Evolutionary conservation across 495 filamentous ascomycete genomes (phyloP).

Genomic region (Penicillium antarcticum): DNA sequence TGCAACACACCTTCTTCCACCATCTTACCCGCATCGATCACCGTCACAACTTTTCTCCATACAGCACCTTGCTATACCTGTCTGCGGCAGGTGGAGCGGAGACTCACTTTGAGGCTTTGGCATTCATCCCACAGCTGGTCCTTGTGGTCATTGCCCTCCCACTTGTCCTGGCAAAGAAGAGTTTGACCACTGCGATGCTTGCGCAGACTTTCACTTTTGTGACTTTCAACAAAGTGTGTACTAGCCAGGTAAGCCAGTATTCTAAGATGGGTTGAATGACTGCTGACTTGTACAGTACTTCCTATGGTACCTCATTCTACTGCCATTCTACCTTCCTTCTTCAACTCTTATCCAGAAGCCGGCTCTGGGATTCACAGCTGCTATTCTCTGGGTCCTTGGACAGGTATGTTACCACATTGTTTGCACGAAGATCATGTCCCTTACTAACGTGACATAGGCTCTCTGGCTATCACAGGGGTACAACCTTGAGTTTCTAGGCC

Average conservation of each 20-base stretch:
- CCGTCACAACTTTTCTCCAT: constrained; percentile 96
- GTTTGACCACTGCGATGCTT: constrained; percentile 84
- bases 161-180: constrained; percentile 73
- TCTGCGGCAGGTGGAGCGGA: constrained; percentile 55
- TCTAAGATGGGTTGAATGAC: not conserved
- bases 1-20: constrained; percentile 87
- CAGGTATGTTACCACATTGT: constrained; percentile 43
- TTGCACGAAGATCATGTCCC: not conserved
- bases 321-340: constrained; percentile 83
- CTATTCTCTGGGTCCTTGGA: constrained; percentile 66
- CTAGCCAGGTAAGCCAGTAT: constrained; percentile 69
- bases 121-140: constrained; percentile 83
- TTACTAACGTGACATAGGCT: constrained; percentile 41
- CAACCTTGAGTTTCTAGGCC: constrained; percentile 80
- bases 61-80: constrained; percentile 88
- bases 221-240: constrained; percentile 97
- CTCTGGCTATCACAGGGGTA: constrained; percentile 89
- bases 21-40: constrained; percentile 93
- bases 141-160: constrained; percentile 77
- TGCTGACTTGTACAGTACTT: constrained; percentile 66
- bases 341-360: constrained; percentile 66
- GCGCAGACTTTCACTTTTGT: constrained; percentile 99
- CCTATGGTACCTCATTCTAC: constrained; percentile 91
- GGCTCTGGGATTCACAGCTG: constrained; percentile 57
- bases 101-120: constrained; percentile 67